These are phyloP conservation scores for Calamus simplicifolius DNA, from an alignment of 176 grass and related monocot species.

Conservation along the genomic window DNA sequence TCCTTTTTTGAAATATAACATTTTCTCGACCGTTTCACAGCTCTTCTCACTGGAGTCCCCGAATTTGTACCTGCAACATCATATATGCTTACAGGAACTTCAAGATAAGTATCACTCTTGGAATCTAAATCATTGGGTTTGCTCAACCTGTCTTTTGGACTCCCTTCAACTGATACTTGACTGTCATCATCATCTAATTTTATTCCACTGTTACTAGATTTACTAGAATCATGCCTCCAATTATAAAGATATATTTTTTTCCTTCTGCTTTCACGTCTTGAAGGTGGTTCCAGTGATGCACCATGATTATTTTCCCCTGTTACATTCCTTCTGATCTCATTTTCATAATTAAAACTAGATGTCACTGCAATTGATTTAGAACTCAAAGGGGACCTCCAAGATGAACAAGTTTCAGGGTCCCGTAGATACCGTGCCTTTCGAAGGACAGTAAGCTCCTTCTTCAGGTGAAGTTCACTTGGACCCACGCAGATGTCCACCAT, in stretches of 20 bases:
- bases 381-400: slow-evolving; percentile 73
- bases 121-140: slow-evolving; percentile 36
- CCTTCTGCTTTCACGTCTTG: slow-evolving; percentile 36
- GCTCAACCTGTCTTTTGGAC: slow-evolving; percentile 25
- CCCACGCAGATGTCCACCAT: slow-evolving; percentile 51
- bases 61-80: slow-evolving; percentile 32
- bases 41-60: slow-evolving; percentile 39
- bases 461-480: slow-evolving; percentile 87
- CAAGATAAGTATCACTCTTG: slow-evolving; percentile 38
- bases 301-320: slow-evolving; percentile 14
- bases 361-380: slow-evolving; percentile 52
- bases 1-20: slow-evolving; percentile 30
- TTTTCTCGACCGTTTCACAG: slow-evolving; percentile 45
- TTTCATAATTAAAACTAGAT: slow-evolving; percentile 33
- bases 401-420: slow-evolving; percentile 88
- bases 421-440: slow-evolving; percentile 69
- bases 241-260: slow-evolving; percentile 73
- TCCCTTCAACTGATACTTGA: slow-evolving; percentile 32
- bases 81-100: slow-evolving; percentile 45
- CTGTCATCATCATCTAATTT: slow-evolving; percentile 47
- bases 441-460: slow-evolving; percentile 80
- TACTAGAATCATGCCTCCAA: slow-evolving; percentile 71
- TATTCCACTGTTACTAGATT: slow-evolving; percentile 51
- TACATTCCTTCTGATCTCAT: slow-evolving; percentile 20
- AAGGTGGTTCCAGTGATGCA: slow-evolving; percentile 17